Base-by-base conservation (phyloP, 129 eudicot genomes). In the Flaveria bidentis region DNA sequence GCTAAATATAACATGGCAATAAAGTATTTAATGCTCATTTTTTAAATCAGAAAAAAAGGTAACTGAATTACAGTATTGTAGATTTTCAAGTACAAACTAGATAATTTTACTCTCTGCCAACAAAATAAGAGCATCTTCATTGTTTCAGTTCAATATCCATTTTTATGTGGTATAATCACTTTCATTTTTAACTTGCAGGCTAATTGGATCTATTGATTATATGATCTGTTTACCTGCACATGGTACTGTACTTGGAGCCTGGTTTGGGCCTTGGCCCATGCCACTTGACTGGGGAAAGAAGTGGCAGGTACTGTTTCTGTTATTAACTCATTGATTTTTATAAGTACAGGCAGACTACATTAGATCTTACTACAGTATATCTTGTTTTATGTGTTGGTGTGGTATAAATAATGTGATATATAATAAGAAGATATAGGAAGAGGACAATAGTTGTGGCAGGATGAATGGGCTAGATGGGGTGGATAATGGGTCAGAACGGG, bases 171-270 rank as follows among this genome's bases (percentile, higher is more conserved):
- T 50, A 61, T 60, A 56, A 14, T 60, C 0, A 15, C 52, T 5
- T 33, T 4, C 8, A 78, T 6, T 60, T 77, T 77, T 58, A 67
- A 25, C 62, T 67, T 84, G 81, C 83, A 93, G 96, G 80, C 85
- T 79, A 76, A 56, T 20, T 69, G 86, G 82, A 79, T 57, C 82
- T 42, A 60, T 78, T 50, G 98, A 93, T 81, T 81, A 64, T 81
- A 84, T 89, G 84, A 85, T 91, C 30, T 87, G 96, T 68, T 76
- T 93, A 67, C 96, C 98, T 53, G 97, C 98, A 74, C 90, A 91
- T 82, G 98, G 91, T 65, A 87, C 91, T 41, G 84, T 88, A 45
- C 58, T 93, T 61, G 98, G 98, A 73, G 91, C 92, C 68, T 93
- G 97, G 98, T 30, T 30, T 30, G 36, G 5, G 36, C 5, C 5